Conservation (phyloP, 2,329 filamentous ascomycete genomes). For the Aspergillus pseudoviridinutans region DNA sequence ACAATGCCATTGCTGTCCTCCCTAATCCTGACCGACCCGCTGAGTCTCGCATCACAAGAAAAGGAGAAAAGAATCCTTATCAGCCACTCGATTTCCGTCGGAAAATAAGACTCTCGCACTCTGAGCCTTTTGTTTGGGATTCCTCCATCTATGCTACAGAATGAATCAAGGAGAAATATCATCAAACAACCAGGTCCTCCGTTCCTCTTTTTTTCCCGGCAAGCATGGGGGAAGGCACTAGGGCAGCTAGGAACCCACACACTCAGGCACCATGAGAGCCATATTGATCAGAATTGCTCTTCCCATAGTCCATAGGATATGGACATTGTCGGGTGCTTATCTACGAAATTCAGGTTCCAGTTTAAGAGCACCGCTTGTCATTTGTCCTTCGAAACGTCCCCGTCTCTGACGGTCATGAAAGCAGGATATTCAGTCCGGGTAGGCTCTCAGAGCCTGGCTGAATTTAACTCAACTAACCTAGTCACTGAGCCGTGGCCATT, state of each 20-base stretch:
- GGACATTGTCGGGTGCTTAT: background rate
- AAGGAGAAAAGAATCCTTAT: background rate
- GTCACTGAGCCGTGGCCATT: constrained; percentile 28
- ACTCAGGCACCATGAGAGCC: too few species aligned
- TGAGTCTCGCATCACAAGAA: background rate
- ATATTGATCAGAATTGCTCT: background rate
- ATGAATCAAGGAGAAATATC: background rate
- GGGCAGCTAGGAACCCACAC: background rate
- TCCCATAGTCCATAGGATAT: too few species aligned
- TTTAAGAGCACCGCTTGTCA: background rate
- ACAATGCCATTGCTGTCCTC: background rate
- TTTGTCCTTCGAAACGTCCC: background rate
- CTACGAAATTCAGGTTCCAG: background rate
- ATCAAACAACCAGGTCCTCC: background rate
- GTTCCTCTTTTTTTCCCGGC: background rate
- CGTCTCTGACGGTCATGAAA: background rate
- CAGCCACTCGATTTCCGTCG: background rate
- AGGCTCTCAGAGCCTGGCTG: constrained; percentile 4
- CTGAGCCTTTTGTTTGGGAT: background rate
- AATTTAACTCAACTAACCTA: constrained; percentile 3
- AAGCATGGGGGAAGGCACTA: background rate
- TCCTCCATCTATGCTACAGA: background rate
- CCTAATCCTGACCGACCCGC: background rate
- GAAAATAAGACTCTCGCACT: background rate
- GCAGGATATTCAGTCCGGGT: background rate